Base-by-base conservation (phyloP, 2,329 filamentous ascomycete genomes). In the Talaromyces sp. region DNA sequence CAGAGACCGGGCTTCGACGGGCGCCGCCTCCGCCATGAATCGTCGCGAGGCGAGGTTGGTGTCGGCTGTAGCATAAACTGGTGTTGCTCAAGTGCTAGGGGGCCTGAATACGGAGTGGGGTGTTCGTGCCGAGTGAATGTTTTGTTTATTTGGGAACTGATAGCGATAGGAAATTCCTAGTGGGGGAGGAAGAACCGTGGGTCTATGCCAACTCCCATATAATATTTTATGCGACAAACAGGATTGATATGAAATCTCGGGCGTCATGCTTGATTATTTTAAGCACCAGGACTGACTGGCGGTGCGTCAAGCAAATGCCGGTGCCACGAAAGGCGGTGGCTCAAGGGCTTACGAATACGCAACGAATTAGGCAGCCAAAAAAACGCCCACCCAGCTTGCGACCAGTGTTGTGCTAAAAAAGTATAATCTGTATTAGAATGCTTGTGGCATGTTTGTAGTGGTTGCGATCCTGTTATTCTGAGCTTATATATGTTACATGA, bases 1-100 rank as follows among this genome's bases (percentile, higher is more conserved):
- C 52, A 98, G 81, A 53, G 94, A 98, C 69, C 85, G 87, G 67
- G 94, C 95, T 81, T 96, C 90, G 69, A 95, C 82, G 31, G 57
- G 33, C 31, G 61, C 50, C 5, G 52, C 59, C 27, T 57, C 55
- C 53, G 59, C 62, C 62, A 64, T 64, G 56, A 53, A 62, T 51
- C 10, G 36, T 40, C 36, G 36, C 36, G 36, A 12, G 18, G 18
- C 44, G 18, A 47, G 27, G 36, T 5, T 12, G n/a, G 18, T 27
- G 44, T 18, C 23, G 18, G n/a, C 18, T 23, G 18, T 47, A 47
- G 23, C 44, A 47, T 47, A 47, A 47, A 47, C 44, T 27, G 44
- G 44, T 10, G n/a, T 18, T 10, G 44, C 12, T 27, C 10, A 3
- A 47, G 23, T 18, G 8, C 23, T 8, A 47, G 44, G 9, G 4